phyloP scores from a whole-genome alignment of 495 filamentous ascomycete species.

The Podospora sp. region DNA sequence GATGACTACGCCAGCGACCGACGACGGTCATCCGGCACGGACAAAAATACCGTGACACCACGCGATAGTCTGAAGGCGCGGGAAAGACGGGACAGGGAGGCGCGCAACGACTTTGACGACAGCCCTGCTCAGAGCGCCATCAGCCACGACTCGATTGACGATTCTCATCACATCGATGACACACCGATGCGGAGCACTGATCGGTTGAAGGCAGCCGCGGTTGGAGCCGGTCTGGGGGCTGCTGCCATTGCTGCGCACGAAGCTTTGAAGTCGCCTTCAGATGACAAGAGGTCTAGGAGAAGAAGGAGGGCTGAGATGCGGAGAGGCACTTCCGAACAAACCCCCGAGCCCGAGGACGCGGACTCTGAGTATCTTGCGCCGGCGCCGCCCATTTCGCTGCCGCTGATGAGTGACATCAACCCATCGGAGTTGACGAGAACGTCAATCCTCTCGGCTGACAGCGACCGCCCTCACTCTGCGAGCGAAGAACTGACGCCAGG shows the following conservation, averaged over 20 bases:
- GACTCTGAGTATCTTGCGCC: conserved; percentile 44
- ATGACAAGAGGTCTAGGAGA: conserved; percentile 49
- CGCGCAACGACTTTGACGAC: conserved; percentile 64
- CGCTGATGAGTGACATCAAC: conserved; percentile 78
- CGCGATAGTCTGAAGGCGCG: conserved; percentile 43
- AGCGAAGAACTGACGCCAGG: conserved; percentile 57
- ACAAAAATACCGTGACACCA: conserved; percentile 35
- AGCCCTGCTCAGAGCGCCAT: conserved; percentile 46
- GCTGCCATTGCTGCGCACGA: conserved; percentile 38
- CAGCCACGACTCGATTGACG: conserved; percentile 42
- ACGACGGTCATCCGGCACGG: conserved; percentile 40
- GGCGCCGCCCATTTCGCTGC: conserved; percentile 67
- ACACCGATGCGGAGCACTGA: conserved; percentile 46
- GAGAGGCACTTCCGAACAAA: conserved; percentile 41
- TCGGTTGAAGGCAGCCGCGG: conserved; percentile 41
- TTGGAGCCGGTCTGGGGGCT: conserved; percentile 39
- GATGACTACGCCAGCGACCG: conserved; percentile 57
- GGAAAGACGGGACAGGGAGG: conserved; percentile 52
- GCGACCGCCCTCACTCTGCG: conserved; percentile 69
- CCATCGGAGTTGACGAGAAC: conserved; percentile 85
- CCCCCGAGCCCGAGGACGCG: conserved; percentile 37
- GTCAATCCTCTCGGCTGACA: conserved; percentile 83
- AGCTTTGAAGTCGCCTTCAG: conserved; percentile 42
- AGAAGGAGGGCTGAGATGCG: conserved; percentile 47
- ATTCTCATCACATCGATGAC: conserved; percentile 41